Evolutionary conservation across 2,329 filamentous ascomycete species (phyloP), one percentile per base, ranked within the genome.

Genomic region (Aspergillus fructus): DNA sequence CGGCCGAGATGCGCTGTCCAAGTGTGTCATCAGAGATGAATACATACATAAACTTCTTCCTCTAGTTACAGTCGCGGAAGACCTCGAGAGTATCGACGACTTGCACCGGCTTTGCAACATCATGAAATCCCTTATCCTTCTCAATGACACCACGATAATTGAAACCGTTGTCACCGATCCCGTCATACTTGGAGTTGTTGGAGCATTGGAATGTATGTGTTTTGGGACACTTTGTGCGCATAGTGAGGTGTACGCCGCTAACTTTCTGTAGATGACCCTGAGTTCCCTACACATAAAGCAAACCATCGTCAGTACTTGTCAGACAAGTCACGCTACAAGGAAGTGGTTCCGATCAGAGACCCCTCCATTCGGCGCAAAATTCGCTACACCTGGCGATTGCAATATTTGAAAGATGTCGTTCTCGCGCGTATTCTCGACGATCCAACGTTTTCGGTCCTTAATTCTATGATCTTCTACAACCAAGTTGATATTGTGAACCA

Each of bases 371-470:
- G 88, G 64, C 88, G 85, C 67, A 97, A 97, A 79, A 97, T 99
- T 40, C 93, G 97, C 70, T 91, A 93, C 73, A 97, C 94, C 1
- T 97, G 97, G 78, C 90, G 94, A 40, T 79, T 99, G 34, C 93
- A 96, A 70, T 99, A 99, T 72, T 83, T 99, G 54, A 99, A 97
- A 74, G 94, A 99, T 68, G 94, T 99, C n/a, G 93, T 97, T 1
- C 83, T 99, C 43, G 94, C 94, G 30, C 87, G 94, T 61, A 97
- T 99, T 62, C 83, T 99, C 60, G 94, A 99, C 75, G 94, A 99
- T 73, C 93, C 93, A 49, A 99, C 94, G 19, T 99, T 97, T 74
- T 96, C 91, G 23, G 93, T 97, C 24, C 86, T 99, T 63, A 99
- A 97, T 76, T 96, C 92, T 50, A 84, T 97, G 66, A 99, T 99